phyloP scores from a whole-genome alignment of 1,284 basidiomycete species.

The Hymenochaete sp. region DNA sequence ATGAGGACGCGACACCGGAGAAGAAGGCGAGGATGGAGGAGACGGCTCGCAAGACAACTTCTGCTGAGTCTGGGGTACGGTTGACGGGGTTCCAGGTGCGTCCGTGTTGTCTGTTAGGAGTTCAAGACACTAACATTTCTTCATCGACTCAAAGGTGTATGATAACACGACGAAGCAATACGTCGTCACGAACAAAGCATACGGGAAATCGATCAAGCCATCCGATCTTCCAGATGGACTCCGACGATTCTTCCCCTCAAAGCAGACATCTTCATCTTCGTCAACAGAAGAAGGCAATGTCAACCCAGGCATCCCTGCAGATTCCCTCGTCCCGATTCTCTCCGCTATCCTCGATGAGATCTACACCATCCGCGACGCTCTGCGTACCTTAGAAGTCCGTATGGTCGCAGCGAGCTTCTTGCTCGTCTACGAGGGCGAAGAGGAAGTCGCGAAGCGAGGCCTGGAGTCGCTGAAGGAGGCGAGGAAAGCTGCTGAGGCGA shows the following conservation, averaged over 20 bases:
- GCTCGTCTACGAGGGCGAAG: slow-evolving; percentile 77
- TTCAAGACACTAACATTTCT: neutral
- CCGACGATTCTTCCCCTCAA: slow-evolving; percentile 74
- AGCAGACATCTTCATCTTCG: slow-evolving; percentile 28
- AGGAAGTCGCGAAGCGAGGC: slow-evolving; percentile 33
- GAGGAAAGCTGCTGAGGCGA: slow-evolving; percentile 19
- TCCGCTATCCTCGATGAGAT: slow-evolving; percentile 54
- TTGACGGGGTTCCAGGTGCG: slow-evolving; percentile 86
- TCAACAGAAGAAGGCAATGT: slow-evolving; percentile 16
- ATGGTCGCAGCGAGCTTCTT: slow-evolving; percentile 80
- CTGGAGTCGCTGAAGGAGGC: slow-evolving; percentile 31
- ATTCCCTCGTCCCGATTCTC: slow-evolving; percentile 47
- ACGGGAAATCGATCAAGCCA: slow-evolving; percentile 69
- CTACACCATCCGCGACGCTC: slow-evolving; percentile 45
- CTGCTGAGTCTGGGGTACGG: slow-evolving; percentile 65
- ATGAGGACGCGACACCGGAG: slow-evolving; percentile 58
- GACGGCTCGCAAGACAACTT: slow-evolving; percentile 66
- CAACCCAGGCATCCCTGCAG: slow-evolving; percentile 21
- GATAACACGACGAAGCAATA: slow-evolving; percentile 47
- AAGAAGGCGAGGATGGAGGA: slow-evolving; percentile 77
- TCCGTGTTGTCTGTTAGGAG: neutral
- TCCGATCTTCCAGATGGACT: slow-evolving; percentile 68
- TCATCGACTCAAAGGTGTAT: slow-evolving; percentile 49
- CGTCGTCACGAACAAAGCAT: slow-evolving; percentile 64
- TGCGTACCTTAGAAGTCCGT: slow-evolving; percentile 58